These are phyloP conservation scores for Chlorella variabilis DNA, from an alignment of 163 green algal genomes.

Conservation along the genomic window DNA sequence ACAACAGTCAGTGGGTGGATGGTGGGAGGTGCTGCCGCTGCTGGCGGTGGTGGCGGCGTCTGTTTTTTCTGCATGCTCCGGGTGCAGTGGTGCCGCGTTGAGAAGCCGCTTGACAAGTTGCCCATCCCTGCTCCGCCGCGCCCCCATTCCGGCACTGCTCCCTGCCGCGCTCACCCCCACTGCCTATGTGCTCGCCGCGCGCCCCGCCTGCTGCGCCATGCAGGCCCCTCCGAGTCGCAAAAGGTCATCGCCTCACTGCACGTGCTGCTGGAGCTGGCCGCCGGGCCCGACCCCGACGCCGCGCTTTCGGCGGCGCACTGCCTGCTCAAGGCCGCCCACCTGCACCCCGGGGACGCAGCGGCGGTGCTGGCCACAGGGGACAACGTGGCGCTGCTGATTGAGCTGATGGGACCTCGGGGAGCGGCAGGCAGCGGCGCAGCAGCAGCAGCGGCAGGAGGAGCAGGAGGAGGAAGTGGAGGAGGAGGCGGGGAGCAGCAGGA, in stretches of 20 bases:
- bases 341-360: not conserved
- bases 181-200: too few relatives aligned
- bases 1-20: too few relatives aligned
- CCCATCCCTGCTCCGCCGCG: too few relatives aligned
- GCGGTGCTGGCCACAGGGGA: not conserved
- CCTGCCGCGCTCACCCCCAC: too few relatives aligned
- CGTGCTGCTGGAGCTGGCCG: conserved; percentile 27
- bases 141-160: too few relatives aligned
- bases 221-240: conserved; percentile 7
- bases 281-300: not conserved
- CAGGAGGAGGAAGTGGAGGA: not conserved
- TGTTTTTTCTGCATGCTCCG: too few relatives aligned
- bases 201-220: not conserved
- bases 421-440: not conserved
- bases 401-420: not conserved
- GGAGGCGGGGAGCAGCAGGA: not conserved
- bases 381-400: not conserved
- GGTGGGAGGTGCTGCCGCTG: too few relatives aligned
- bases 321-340: conserved; percentile 16
- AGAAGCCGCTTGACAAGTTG: too few relatives aligned
- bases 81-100: too few relatives aligned
- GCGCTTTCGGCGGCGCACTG: conserved; percentile 12
- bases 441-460: not conserved
- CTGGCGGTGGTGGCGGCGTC: too few relatives aligned
- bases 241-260: conserved; percentile 10